Base-by-base conservation (phyloP, 2,329 filamentous ascomycete genomes). In the Diplodia seriata region DNA sequence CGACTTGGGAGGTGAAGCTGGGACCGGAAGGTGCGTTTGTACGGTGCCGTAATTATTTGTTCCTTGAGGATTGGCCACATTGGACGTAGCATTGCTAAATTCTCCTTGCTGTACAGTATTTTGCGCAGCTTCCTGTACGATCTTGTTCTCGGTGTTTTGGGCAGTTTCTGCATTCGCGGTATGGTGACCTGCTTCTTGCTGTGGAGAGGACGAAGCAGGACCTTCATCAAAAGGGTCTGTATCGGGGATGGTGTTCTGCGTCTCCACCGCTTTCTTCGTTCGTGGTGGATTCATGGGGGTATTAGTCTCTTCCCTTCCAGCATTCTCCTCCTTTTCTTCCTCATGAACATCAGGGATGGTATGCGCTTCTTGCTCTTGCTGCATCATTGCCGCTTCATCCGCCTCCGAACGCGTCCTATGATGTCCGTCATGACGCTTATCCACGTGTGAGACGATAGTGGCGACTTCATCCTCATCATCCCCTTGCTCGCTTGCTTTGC, bases 11-110 rank as follows among this genome's bases (percentile, higher is more conserved):
- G 53, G 51, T 8, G 53, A 61, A 40, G 68, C 70, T 12, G 73
- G 76, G 7, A 68, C 70, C 18, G 76, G 75, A 8, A 77, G 72
- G 54, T 81, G 76, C 51, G 81, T 80, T 56, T 74, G 76, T 20
- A 80, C 81, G n/a, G 80, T 76, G 18, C 31, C 40, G 43, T 29
- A 59, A 29, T 29, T 9, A 26, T 49, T 31, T 14, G 43, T 67
- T 18, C 12, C 43, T 20, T 36, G 43, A 2, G 54, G 59, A 15
- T 67, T 47, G 11, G 43, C 23, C 7, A 18, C 43, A 8, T 51
- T 36, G 20, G 43, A 51, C 5, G 40, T 12, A 33, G 11, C 33
- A 20, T 36, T 29, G 9, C 23, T 33, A 31, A 33, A 43, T 11
- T 63, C 29, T 8, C n/a, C 31, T 23, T 38, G 29, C 31, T 63